Evolutionary conservation across 345 rosid genomes (phyloP).

Genomic region (Salix viminalis): DNA sequence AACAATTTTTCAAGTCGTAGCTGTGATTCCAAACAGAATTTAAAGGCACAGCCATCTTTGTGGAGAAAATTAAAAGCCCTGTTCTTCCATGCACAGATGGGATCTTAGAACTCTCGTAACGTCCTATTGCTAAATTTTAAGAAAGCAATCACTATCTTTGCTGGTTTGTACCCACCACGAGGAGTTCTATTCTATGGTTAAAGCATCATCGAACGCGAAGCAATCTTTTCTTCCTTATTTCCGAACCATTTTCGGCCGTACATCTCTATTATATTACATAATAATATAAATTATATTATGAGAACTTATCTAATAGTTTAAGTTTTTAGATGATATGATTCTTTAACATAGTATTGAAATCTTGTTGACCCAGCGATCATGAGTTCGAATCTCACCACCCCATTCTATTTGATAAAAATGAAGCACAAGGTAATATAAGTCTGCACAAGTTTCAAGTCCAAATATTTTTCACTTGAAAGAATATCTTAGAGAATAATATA

Average conservation of each 20-base stretch:
- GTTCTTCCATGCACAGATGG: neutral
- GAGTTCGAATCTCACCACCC: too few species aligned
- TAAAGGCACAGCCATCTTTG: neutral
- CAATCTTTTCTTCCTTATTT: neutral
- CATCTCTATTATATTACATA: too few species aligned
- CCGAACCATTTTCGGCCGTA: too few species aligned
- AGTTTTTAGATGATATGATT: too few species aligned
- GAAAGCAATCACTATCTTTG: neutral
- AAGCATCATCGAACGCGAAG: conserved; percentile 41
- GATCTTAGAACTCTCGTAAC: neutral
- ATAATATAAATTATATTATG: too few species aligned
- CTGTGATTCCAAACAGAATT: neutral
- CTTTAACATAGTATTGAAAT: rapidly evolving
- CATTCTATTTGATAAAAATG: too few species aligned
- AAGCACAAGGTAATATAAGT: too few species aligned
- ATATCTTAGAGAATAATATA: too few species aligned
- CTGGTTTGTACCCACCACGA: conserved; percentile 38
- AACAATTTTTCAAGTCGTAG: neutral
- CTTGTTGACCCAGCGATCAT: too few species aligned
- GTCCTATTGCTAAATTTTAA: neutral
- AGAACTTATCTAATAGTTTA: rapidly evolving
- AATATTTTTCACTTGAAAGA: too few species aligned
- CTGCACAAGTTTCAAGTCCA: too few species aligned
- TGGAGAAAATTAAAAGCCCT: neutral
- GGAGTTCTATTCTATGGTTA: conserved; percentile 31